Evolutionary conservation across 208 protist species (phyloP).

Genomic region (Leishmania lainsoni): DNA sequence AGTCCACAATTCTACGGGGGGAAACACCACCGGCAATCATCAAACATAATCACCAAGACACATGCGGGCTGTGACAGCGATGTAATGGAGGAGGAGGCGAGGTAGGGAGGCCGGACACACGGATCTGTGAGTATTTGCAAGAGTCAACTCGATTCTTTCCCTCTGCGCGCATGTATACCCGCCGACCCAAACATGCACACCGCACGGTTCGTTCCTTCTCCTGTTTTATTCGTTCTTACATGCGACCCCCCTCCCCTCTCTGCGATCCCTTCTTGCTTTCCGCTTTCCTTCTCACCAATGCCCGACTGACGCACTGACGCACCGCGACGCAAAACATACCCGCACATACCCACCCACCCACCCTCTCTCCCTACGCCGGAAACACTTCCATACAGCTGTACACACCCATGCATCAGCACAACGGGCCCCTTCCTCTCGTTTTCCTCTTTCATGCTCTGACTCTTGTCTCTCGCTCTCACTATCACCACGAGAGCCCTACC

Average conservation of each 20-base stretch:
- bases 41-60: not conserved
- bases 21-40: not conserved
- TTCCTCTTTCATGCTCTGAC: not conserved
- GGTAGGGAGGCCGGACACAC: not conserved
- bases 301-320: not conserved
- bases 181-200: not conserved
- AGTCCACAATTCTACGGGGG: not conserved
- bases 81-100: not conserved
- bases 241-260: too few relatives aligned
- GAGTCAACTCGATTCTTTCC: not conserved
- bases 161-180: not conserved
- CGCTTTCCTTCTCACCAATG: not conserved
- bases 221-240: not conserved
- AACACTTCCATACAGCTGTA: not conserved
- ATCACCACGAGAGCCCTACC: not conserved
- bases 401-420: not conserved
- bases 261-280: too few relatives aligned
- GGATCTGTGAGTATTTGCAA: not conserved
- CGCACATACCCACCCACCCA: not conserved
- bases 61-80: not conserved
- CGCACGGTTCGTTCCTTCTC: not conserved
- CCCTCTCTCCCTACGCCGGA: not conserved
- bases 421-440: not conserved
- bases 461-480: not conserved
- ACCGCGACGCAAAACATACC: not conserved